These are phyloP conservation scores for Funneliformis geosporum DNA, from an alignment of 192 early-diverging fungal species.

Conservation along the genomic window DNA sequence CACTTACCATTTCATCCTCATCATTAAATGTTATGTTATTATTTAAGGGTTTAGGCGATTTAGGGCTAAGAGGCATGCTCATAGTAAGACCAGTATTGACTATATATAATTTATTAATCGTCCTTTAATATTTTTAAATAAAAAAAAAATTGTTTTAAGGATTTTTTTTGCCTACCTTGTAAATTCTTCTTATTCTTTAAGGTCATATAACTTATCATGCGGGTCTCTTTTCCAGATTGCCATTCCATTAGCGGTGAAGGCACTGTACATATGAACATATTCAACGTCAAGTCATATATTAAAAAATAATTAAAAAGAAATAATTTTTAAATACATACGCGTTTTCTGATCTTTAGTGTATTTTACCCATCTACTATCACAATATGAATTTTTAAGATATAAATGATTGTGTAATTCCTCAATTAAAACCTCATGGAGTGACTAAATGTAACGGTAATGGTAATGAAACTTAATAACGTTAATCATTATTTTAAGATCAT, in stretches of 20 bases:
- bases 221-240: slow-evolving; percentile 18
- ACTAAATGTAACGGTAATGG: slow-evolving; percentile 35
- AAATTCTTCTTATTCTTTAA: slow-evolving; percentile 39
- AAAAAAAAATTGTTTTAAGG: not conserved
- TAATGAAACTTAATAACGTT: not conserved
- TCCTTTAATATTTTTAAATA: too few relatives aligned
- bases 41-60: slow-evolving; percentile 11
- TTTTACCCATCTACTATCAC: slow-evolving; percentile 61
- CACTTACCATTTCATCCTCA: slow-evolving; percentile 52
- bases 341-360: slow-evolving; percentile 57
- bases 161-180: slow-evolving; percentile 34
- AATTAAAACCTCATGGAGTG: slow-evolving; percentile 61
- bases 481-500: not conserved
- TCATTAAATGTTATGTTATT: slow-evolving; percentile 22
- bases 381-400: slow-evolving; percentile 77
- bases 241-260: slow-evolving; percentile 26
- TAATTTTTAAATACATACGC: slow-evolving; percentile 38
- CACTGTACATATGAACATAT: not conserved
- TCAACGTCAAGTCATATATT: not conserved
- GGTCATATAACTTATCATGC: not conserved
- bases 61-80: not conserved
- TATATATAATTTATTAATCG: not conserved
- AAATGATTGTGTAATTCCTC: slow-evolving; percentile 80
- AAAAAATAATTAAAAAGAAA: not conserved
- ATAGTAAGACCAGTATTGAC: not conserved